Percentiles rank a stretch among this genome's conserved stretches.
Evolutionary conservation across 2,329 filamentous ascomycete species (phyloP).

Genomic region (Venturia carpophila): DNA sequence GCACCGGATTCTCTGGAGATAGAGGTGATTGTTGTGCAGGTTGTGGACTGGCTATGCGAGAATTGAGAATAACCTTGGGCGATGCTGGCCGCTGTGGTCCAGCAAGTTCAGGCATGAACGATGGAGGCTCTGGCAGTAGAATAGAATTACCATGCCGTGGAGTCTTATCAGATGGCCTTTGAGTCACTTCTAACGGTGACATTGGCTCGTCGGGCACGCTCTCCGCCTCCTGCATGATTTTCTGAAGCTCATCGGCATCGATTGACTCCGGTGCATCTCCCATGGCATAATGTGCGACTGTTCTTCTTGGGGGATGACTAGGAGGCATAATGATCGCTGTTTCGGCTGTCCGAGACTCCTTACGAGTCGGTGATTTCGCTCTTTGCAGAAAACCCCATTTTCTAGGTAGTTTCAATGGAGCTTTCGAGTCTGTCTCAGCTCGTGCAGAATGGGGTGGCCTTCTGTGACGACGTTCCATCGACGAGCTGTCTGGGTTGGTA

Average conservation of each 20-base stretch:
- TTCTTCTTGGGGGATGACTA: conserved; percentile 29
- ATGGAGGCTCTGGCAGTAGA: conserved; percentile 31
- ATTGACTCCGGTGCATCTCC: conserved; percentile 42
- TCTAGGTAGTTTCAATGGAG: conserved; percentile 32
- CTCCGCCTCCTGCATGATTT: conserved; percentile 38
- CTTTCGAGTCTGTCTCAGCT: conserved; percentile 23
- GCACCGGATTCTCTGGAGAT: not conserved
- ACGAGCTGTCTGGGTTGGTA: not conserved
- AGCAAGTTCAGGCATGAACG: conserved; percentile 27
- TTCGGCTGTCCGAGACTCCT: conserved; percentile 30
- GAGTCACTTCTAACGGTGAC: conserved; percentile 18
- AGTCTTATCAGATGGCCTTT: not conserved
- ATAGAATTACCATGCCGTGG: conserved; percentile 29
- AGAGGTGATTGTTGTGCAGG: not conserved
- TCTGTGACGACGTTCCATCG: not conserved
- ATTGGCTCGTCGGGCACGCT: conserved; percentile 22
- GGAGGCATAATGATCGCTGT: conserved; percentile 33
- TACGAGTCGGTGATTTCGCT: conserved; percentile 35
- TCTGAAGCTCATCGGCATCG: conserved; percentile 39
- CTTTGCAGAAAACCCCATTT: conserved; percentile 56
- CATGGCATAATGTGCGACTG: conserved; percentile 52
- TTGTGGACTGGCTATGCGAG: conserved; percentile 5
- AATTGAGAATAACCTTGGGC: conserved; percentile 30
- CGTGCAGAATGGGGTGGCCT: not conserved
- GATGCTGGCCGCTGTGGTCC: conserved; percentile 28